Evolutionary conservation across 805 yeast species (phyloP).

Genomic region (Metschnikowia kunwiensis): DNA sequence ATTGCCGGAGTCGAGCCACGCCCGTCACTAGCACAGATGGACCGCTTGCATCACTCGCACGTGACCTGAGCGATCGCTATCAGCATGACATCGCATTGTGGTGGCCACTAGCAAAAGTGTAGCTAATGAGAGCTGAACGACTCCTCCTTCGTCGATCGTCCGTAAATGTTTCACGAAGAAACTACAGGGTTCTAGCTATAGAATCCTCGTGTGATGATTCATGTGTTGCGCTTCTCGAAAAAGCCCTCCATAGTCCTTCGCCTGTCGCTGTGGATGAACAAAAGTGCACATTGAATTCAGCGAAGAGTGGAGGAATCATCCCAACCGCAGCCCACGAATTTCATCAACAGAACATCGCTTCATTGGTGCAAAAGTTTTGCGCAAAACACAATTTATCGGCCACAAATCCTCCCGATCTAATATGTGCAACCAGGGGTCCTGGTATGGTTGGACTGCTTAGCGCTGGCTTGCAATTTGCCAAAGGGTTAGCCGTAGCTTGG

Average conservation of each 20-base stretch:
- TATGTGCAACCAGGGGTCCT: slow-evolving; percentile 93
- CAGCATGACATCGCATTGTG: too few relatives aligned
- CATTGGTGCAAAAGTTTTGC: slow-evolving; percentile 47
- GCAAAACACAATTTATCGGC: slow-evolving; percentile 28
- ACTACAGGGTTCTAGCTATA: slow-evolving; percentile 72
- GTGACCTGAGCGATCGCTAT: too few relatives aligned
- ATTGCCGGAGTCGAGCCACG: too few relatives aligned
- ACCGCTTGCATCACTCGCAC: too few relatives aligned
- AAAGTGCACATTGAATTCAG: slow-evolving; percentile 66
- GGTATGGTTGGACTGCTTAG: slow-evolving; percentile 91
- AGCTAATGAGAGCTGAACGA: too few relatives aligned
- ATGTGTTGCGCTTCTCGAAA: slow-evolving; percentile 74
- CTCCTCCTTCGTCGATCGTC: neutral
- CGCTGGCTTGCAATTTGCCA: slow-evolving; percentile 79
- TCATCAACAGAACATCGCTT: slow-evolving; percentile 61
- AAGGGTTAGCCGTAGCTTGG: slow-evolving; percentile 82
- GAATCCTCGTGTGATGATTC: slow-evolving; percentile 96
- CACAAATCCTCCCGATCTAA: slow-evolving; percentile 55
- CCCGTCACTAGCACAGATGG: too few relatives aligned
- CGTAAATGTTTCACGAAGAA: too few relatives aligned
- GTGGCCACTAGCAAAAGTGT: too few relatives aligned
- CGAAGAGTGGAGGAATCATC: slow-evolving; percentile 73
- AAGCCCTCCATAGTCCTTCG: slow-evolving; percentile 33
- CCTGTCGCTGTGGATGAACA: slow-evolving; percentile 56
- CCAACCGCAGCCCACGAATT: slow-evolving; percentile 83